Base-by-base conservation (phyloP, 2,329 filamentous ascomycete species). In the Aspergillus arachidicola region DNA sequence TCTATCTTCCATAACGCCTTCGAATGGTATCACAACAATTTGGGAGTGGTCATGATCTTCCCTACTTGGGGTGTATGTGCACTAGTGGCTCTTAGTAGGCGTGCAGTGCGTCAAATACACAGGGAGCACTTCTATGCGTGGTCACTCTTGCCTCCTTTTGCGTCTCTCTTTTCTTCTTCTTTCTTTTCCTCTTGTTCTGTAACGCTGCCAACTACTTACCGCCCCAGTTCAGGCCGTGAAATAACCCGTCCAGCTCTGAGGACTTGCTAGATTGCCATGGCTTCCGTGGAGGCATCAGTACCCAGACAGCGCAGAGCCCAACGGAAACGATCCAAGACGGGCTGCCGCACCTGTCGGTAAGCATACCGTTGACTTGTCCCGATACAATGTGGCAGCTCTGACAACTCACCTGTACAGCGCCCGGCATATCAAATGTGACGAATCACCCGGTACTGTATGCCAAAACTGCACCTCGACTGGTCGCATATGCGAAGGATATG, bases 391-490 rank as follows among this genome's bases (percentile, higher is more conserved):
- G 10, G 1, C 21, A 11, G 43, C 1, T 12, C 43, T 23, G 11
- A 46, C n/a, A 21, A 11, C 11, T 23, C 43, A 23, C n/a, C 10
- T n/a, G n/a, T 5, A 9, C 48, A 51, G 48, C 14, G 48, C 48
- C 16, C 21, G 48, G 3, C 48, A 51, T 51, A 51, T 51, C 14
- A 54, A 54, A 54, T 54, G 51, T 11, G 51, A 54, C n/a, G 51
- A 36, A 54, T 21, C 30, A 6, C 45, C 57, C 16, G 48, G 48
- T 10, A 6, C 4, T 6, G 28, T 28, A 28, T 62, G 60, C 26
- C 43, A 41, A 6, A 54, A 57, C 16, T 62, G 60, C 50, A 62
- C 55, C 12, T 62, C 56, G 3, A 54, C 60, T 5, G 56, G 60
- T 10, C 45, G 57, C 3, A 32, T 28, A 30, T 58, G 43, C 30